Base-by-base conservation (phyloP, 1,284 basidiomycete species). In the Sanguinoderma infundibulare region DNA sequence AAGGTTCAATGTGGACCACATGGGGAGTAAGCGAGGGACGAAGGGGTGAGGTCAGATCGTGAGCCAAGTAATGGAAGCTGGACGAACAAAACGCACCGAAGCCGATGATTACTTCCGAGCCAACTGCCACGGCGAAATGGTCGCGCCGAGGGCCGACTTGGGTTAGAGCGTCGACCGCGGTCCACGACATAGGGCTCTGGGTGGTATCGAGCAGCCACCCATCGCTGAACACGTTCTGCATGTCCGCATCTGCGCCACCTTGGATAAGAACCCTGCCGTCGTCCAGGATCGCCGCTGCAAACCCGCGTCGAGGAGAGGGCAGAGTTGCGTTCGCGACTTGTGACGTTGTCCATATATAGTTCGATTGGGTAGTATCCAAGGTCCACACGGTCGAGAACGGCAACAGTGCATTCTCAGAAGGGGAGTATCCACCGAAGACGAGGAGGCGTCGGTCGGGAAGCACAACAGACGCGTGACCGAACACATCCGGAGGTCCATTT, bases 171-270 rank as follows among this genome's bases (percentile, higher is more conserved):
- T 79, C 75, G 7, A 87, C 79, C 62, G 72, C 67, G 22, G 76
- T 78, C 91, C 91, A 89, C 5, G 78, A 73, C 77, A 84, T 82
- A 51, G 84, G 83, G 64, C 73, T 79, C 67, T 80, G 76, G 5
- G 79, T 78, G 0, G 84, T 83, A 67, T 94, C 87, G 47, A 95
- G 78, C 47, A 91, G 78, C 90, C 91, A 95, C 2, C 89, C 90
- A 71, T 95, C 94, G 47, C 76, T 79, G 59, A 84, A 85, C 14
- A 82, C 84, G 1, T 70, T 78, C 66, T 86, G 81, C 55, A 90
- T 77, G 32, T 67, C 72, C 6, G 81, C 81, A 71, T 90, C 86
- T n/a, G 84, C 82, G 12, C 94, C 94, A 22, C 94, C 94, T 38
- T 94, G 90, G 12, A 95, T 84, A 56, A 94, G 75, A 30, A 94